Conservation (phyloP, 371 early-diverging fungal genomes). For the Spraguea lophii region DNA sequence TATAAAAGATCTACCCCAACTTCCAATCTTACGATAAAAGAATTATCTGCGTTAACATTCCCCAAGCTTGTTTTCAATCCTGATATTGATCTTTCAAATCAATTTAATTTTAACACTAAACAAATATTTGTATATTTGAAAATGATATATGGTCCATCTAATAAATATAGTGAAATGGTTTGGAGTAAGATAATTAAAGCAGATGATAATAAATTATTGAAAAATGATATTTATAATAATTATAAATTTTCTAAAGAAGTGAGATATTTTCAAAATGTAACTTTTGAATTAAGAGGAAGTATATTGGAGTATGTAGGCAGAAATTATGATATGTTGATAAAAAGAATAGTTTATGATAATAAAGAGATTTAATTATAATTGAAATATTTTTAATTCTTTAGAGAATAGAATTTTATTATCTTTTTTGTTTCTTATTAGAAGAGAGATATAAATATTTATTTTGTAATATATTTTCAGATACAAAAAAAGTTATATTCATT, state of each 20-base stretch:
- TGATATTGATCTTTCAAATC: slow-evolving; percentile 17
- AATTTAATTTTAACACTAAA: slow-evolving; percentile 31
- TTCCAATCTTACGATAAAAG: too few relatives aligned
- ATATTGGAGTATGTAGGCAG: slow-evolving; percentile 20
- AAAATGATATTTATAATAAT: slow-evolving; percentile 2
- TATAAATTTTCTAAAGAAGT: neutral
- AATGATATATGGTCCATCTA: neutral
- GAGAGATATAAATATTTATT: too few relatives aligned
- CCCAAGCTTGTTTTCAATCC: too few relatives aligned
- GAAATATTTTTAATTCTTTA: too few relatives aligned
- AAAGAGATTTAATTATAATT: too few relatives aligned
- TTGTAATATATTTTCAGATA: too few relatives aligned
- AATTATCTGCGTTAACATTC: too few relatives aligned
- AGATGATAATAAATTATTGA: slow-evolving; percentile 10
- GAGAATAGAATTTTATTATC: too few relatives aligned
- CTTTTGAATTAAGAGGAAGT: slow-evolving; percentile 27
- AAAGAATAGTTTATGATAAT: too few relatives aligned
- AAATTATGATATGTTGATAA: slow-evolving; percentile 7
- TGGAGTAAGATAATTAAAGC: slow-evolving; percentile 28
- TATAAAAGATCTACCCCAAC: too few relatives aligned
- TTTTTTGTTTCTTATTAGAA: too few relatives aligned
- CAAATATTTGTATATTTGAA: slow-evolving; percentile 31
- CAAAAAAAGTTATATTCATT: too few relatives aligned
- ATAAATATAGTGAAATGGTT: slow-evolving; percentile 15
- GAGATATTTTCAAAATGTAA: neutral